Base-by-base conservation (phyloP, 2,329 filamentous ascomycete genomes). In the Colletotrichum sp. region DNA sequence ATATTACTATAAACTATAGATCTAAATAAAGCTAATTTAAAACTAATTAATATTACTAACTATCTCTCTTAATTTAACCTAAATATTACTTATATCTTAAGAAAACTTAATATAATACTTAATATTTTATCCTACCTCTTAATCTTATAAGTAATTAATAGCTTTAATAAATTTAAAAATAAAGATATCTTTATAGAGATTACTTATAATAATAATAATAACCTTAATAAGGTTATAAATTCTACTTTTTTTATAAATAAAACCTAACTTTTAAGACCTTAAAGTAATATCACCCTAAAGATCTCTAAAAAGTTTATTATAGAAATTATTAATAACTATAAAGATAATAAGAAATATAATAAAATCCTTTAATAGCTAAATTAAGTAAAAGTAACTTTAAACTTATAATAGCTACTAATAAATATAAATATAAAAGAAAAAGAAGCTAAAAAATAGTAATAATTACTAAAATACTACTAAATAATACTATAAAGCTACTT, bases 181-280 rank as follows among this genome's bases (percentile, higher is more conserved):
- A n/a, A n/a, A n/a, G n/a, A n/a, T n/a, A n/a, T n/a, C n/a, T n/a
- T n/a, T n/a, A n/a, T n/a, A n/a, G n/a, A n/a, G n/a, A n/a, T n/a
- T n/a, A n/a, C n/a, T n/a, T n/a, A n/a, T n/a, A n/a, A n/a, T n/a
- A n/a, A n/a, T n/a, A n/a, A n/a, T n/a, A 6, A 7, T 3, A 5
- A 15, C 11, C 8, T 0, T 22, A 52, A 52, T 9, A 52, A n/a
- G 2, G 9, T 22, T 2, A 7, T 22, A 12, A 52, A 52, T n/a
- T 1, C 11, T n/a, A n/a, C 3, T 36, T 15, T 7, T 6, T 36
- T 15, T 3, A 6, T 36, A 15, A 15, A 15, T 15, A 36, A 36
- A 6, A 15, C 12, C 15, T 5, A 32, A n/a, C 2, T 4, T n/a
- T 22, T 5, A 22, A 3, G n/a, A n/a, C n/a, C n/a, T n/a, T n/a